Base-by-base conservation (phyloP, 1,284 basidiomycete genomes). In the Cryptococcus sp. region DNA sequence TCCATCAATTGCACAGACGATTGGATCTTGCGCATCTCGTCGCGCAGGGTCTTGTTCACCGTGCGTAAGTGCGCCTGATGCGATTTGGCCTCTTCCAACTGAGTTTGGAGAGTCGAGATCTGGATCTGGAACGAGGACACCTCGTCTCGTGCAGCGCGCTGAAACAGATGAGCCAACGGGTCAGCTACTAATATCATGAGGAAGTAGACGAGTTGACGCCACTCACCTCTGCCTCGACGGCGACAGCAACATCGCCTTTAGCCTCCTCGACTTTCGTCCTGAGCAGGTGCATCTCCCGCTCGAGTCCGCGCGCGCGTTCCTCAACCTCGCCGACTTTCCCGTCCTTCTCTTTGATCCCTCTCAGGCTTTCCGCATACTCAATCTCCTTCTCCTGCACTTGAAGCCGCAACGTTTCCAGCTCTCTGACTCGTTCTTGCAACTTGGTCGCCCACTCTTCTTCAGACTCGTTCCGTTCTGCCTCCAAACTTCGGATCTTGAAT, bases 11-110 rank as follows among this genome's bases (percentile, higher is more conserved):
- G 87, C 38, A 88, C 89, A 17, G 91, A 93, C 0, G 88, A 89
- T 76, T 95, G 93, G 1, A 97, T 87, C 76, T 96, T 96, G 48
- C 91, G 86, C 56, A 97, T 78, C 73, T 97, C 93, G 58, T 96
- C 93, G 15, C 91, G 86, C 17, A 96, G 80, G 0, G 86, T 90
- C 88, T 92, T 93, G 76, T 91, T 93, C 55, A 67, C 67, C 19
- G 59, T 55, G 35, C 68, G 65, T 5, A 77, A 63, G 19, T 71
- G 69, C 3, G 62, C 60, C 15, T 68, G 57, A 22, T 65, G 66
- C 15, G 66, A 55, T 58, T 71, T 73, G 45, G 73, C 66, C 22
- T 80, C 79, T n/a, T 78, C 75, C 17, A 81, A 68, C 48, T 80
- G 76, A 0, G 68, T 52, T 53, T 78, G 74, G 22, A 80, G 67